Base-by-base conservation (phyloP, 257 asterid species). In the Linaria vulgaris region DNA sequence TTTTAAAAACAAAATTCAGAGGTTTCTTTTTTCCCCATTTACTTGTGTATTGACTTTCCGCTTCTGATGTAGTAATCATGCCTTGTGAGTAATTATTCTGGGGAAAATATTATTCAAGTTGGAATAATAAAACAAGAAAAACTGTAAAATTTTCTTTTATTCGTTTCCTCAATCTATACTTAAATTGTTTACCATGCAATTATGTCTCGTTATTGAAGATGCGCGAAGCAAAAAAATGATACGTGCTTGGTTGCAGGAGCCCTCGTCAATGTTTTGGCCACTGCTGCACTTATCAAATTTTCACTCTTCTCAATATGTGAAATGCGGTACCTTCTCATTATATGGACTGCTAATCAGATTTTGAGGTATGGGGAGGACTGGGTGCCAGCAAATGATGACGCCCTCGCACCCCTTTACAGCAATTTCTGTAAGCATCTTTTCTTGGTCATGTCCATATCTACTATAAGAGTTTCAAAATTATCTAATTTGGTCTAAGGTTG, bases 281-380 rank as follows among this genome's bases (percentile, higher is more conserved):
- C 99, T 1, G 99, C 96, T 51, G 97, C 99, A 63, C 87, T 92
- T 76, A 89, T 92, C 94, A 92, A 92, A 79, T 92, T 92, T 60
- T 97, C 89, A 61, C 97, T 92, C 69, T 92, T 92, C 82, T 92
- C 99, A 21, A 89, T 89, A 69, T 92, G 87, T 71, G 99, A 92
- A 82, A 92, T 92, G 99, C 82, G 52, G n/a, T n/a, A n/a, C n/a
- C n/a, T n/a, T n/a, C n/a, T n/a, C n/a, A 91, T 95, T 9, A 87
- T 92, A 75, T 89, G 97, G 97, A 92, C 87, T 73, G 97, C 97
- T 45, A 85, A 84, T 71, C 73, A 96, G 66, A 88, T 96, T 19
- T 24, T 74, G 59, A 85, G 69, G 66, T 82, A 75, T 69, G 97
- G 96, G 64, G 97, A 92, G 63, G 85, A 89, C 61, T 92, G 96